Evolutionary conservation across 2,329 filamentous ascomycete genomes (phyloP), one percentile per base, ranked within the genome.

Genomic region (Alternaria sp.): DNA sequence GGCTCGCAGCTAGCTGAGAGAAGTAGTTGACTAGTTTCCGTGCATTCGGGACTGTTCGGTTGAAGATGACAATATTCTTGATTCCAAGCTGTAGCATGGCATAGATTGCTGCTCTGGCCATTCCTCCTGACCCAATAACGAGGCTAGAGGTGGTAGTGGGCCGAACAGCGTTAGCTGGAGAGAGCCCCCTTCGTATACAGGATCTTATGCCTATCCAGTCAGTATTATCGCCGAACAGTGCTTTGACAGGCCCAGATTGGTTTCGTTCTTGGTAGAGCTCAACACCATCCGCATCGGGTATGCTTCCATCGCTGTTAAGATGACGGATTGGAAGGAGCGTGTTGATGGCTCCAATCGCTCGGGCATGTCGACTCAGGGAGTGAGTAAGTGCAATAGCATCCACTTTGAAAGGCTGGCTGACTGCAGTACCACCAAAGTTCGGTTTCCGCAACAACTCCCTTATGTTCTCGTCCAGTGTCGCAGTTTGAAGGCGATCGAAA

Each of bases 31-130:
- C 90, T 0, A 94, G 83, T 41, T 84, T 87, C 52, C 88, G 82
- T 0, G 91, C 90, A 48, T 90, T 89, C 14, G 83, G 81, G 2
- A 83, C 63, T 0, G 90, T 93, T 27, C 91, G 85, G 69, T 94
- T 94, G 75, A 86, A 89, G 25, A 94, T 85, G 63, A 90, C 88
- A 44, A 94, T 90, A 67, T 91, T 90, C 58, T 88, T 87, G 54
- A 93, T 91, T 7, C 91, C 91, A 3, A 94, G 83, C 66, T 92
- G 90, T n/a, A 93, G 83, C 87, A 94, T 89, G 1, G 91, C 88
- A 68, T 94, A 94, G 3, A 92, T 85, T 1, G 91, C 90, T 3
- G 91, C 90, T 60, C 91, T 84, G 8, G 90, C 91, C 90, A 93
- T 93, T 6, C 92, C 91, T 44, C 86, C 86, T 3, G 85, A 84